These are phyloP conservation scores for Botrytis hyacinthi DNA, from an alignment of 2,329 filamentous ascomycete genomes.

Conservation along the genomic window DNA sequence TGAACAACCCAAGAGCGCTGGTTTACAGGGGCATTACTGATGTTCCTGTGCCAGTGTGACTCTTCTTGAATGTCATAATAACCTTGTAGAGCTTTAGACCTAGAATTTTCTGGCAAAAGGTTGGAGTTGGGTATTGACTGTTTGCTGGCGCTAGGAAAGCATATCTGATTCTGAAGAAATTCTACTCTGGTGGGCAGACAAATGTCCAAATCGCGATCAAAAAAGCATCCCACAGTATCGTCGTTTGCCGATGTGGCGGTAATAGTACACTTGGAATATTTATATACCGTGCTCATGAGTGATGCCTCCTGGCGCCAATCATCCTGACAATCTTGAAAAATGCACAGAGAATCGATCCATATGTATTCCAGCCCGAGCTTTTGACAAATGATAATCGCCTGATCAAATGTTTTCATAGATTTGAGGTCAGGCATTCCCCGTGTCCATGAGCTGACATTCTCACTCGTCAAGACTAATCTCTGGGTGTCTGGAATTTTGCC, in stretches of 20 bases:
- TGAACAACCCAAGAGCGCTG: not conserved
- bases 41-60: fast-evolving
- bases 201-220: not conserved
- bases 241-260: not conserved
- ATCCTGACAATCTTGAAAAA: not conserved
- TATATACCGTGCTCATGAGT: not conserved
- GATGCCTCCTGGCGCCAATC: not conserved
- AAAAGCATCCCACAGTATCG: not conserved
- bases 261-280: not conserved
- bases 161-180: not conserved
- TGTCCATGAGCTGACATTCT: not conserved
- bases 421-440: not conserved
- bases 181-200: not conserved
- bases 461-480: not conserved
- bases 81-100: fast-evolving
- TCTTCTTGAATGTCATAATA: not conserved
- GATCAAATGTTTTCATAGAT: not conserved
- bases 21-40: not conserved
- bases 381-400: not conserved
- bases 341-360: not conserved
- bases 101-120: not conserved
- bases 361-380: not conserved
- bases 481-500: not conserved
- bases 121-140: not conserved
- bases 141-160: not conserved